Base-by-base conservation (phyloP, 345 rosid genomes). In the Cardamine occulta region DNA sequence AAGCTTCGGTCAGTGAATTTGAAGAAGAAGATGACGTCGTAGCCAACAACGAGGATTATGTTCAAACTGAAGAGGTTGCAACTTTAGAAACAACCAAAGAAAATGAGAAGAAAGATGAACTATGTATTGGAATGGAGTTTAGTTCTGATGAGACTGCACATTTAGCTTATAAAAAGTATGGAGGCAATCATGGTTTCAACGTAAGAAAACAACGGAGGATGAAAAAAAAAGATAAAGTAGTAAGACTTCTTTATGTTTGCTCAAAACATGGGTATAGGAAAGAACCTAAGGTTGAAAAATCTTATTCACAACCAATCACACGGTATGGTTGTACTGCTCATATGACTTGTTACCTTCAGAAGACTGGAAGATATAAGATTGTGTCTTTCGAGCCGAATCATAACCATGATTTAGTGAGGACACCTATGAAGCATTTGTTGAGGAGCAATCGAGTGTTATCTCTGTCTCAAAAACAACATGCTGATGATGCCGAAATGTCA, bases 381-480 rank as follows among this genome's bases (percentile, higher is more conserved):
- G 53, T 64, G 6, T 15, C 17, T 10, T 64, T 64, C 6, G n/a
- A 47, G 11, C 28, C 28, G 17, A 47, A 29, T 28, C 69, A 64
- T 47, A 64, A 64, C 55, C 55, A 64, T 64, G 55, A 45, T 63
- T 63, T 64, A 64, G 69, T 64, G 26, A 47, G 5, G 11, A 29
- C 26, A 28, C 42, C 26, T 14, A 64, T 64, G 54, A 64, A 64
- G 17, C 68, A 64, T 64, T 26, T 28, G 40, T 7, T 64, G 26
- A 64, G 28, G 26, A 35, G 54, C 2, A 64, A 45, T 8, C 24
- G n/a, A 0, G 4, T 9, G 10, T 5, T 63, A 8, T n/a, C 24
- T 45, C 4, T 63, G 54, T 9, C 68, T 44, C 39, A 48, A 63
- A 45, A 28, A 63, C 37, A 26, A 26, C 68, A 63, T 44, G 54